Conservation (phyloP, 1,284 basidiomycete genomes). For the Filobasidium uniguttulatum region DNA sequence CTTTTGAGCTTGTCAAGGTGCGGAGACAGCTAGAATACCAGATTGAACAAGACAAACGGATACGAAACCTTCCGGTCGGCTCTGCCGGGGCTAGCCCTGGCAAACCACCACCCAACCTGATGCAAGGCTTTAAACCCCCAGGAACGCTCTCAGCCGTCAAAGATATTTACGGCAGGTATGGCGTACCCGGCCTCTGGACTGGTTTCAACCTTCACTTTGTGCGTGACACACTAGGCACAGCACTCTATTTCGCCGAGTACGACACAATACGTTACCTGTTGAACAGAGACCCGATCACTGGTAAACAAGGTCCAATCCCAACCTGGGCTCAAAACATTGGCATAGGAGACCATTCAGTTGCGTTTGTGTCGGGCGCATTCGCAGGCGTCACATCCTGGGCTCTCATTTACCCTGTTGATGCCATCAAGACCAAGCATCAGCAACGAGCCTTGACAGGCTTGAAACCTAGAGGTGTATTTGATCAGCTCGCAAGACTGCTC, state of each 20-base stretch:
- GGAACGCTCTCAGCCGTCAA: slow-evolving; percentile 51
- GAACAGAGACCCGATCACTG: slow-evolving; percentile 18
- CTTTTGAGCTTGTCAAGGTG: slow-evolving; percentile 94
- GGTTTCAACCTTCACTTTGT: slow-evolving; percentile 59
- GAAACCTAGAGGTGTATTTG: slow-evolving; percentile 24
- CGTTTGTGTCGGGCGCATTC: slow-evolving; percentile 34
- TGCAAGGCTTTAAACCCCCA: slow-evolving; percentile 40
- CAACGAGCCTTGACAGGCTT: slow-evolving; percentile 32
- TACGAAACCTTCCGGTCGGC: slow-evolving; percentile 22
- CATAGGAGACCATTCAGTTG: slow-evolving; percentile 27
- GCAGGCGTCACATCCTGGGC: slow-evolving; percentile 37
- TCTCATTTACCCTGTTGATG: slow-evolving; percentile 36
- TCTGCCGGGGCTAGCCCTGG: not conserved
- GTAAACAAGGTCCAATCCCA: slow-evolving; percentile 27
- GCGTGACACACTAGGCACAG: slow-evolving; percentile 35
- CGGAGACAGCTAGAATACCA: slow-evolving; percentile 83
- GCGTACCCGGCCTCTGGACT: slow-evolving; percentile 60
- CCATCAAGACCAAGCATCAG: slow-evolving; percentile 37
- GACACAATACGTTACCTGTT: slow-evolving; percentile 34
- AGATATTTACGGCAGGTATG: slow-evolving; percentile 39
- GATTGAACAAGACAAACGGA: slow-evolving; percentile 65
- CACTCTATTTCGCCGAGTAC: slow-evolving; percentile 37
- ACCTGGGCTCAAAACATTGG: slow-evolving; percentile 30
- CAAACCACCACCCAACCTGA: slow-evolving; percentile 5
- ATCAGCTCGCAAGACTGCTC: slow-evolving; percentile 31